Evolutionary conservation across 1,284 basidiomycete species (phyloP).

Genomic region (Ceratobasidium sp.): DNA sequence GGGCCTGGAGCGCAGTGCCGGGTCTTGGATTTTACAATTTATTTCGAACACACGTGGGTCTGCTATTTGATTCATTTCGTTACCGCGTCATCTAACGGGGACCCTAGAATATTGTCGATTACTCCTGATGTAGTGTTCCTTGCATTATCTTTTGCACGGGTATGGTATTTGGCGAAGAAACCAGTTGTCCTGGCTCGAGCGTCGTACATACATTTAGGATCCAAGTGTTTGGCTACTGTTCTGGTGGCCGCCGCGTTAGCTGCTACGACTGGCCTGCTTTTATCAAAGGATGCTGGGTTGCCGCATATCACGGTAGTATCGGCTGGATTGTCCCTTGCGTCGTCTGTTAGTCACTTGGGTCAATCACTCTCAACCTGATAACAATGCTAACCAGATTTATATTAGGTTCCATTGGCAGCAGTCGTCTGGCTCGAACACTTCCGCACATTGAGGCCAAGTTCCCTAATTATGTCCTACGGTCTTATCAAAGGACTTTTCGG

Average conservation of each 20-base stretch:
- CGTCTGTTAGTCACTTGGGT: neutral
- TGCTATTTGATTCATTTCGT: neutral
- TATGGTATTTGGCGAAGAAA: slow-evolving; percentile 1
- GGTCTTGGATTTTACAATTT: slow-evolving; percentile 25
- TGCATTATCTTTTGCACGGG: neutral
- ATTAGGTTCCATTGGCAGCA: neutral
- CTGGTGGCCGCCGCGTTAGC: slow-evolving; percentile 11
- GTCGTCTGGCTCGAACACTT: slow-evolving; percentile 23
- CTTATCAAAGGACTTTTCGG: slow-evolving; percentile 29
- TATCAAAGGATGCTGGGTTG: neutral
- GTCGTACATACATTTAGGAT: slow-evolving; percentile 5
- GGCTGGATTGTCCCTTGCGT: slow-evolving; percentile 7
- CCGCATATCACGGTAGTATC: slow-evolving; percentile 7
- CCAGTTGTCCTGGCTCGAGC: neutral
- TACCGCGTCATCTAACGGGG: neutral
- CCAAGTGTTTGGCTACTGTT: neutral
- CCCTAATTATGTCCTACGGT: slow-evolving; percentile 14
- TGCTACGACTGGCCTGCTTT: slow-evolving; percentile 9
- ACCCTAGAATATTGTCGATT: slow-evolving; percentile 13
- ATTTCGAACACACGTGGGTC: slow-evolving; percentile 21
- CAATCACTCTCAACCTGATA: too few species aligned
- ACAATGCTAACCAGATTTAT: neutral
- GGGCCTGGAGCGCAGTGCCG: slow-evolving; percentile 22
- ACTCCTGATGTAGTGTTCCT: slow-evolving; percentile 10
- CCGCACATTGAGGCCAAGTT: slow-evolving; percentile 7